Percentiles rank a stretch among this genome's conserved stretches.
These are phyloP conservation scores for Neocallimastix lanati DNA, from an alignment of 192 early-diverging fungal genomes.

Conservation along the genomic window DNA sequence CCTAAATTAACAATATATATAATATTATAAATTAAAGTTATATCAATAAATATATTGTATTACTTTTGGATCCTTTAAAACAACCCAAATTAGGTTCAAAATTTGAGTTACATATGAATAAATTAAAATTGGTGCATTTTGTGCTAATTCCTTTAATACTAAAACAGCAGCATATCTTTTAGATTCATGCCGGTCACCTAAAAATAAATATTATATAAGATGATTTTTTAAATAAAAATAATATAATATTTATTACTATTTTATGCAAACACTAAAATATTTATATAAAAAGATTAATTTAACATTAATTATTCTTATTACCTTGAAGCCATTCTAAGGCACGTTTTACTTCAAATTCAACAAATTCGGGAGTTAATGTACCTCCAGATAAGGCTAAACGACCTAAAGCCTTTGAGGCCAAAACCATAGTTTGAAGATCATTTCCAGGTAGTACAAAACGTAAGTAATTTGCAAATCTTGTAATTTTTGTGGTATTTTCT, in stretches of 20 bases:
- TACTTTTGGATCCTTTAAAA: slow-evolving; percentile 57
- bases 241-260: too few species aligned
- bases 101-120: slow-evolving; percentile 65
- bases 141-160: slow-evolving; percentile 51
- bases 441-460: slow-evolving; percentile 52
- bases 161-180: slow-evolving; percentile 63
- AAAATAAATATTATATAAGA: too few species aligned
- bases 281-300: too few species aligned
- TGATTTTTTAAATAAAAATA: too few species aligned
- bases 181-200: slow-evolving; percentile 56
- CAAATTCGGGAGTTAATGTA: background rate
- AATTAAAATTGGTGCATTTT: slow-evolving; percentile 65
- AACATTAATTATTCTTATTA: too few species aligned
- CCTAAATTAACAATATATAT: too few species aligned
- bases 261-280: too few species aligned
- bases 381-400: background rate
- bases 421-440: slow-evolving; percentile 51
- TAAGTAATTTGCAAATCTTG: slow-evolving; percentile 64
- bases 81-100: slow-evolving; percentile 66
- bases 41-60: too few species aligned
- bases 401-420: slow-evolving; percentile 58
- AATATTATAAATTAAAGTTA: too few species aligned
- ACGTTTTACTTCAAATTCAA: slow-evolving; percentile 49
- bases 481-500: slow-evolving; percentile 57
- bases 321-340: slow-evolving; percentile 73